Base-by-base conservation (phyloP, 2,329 filamentous ascomycete species). In the Gnomoniopsis sp. region DNA sequence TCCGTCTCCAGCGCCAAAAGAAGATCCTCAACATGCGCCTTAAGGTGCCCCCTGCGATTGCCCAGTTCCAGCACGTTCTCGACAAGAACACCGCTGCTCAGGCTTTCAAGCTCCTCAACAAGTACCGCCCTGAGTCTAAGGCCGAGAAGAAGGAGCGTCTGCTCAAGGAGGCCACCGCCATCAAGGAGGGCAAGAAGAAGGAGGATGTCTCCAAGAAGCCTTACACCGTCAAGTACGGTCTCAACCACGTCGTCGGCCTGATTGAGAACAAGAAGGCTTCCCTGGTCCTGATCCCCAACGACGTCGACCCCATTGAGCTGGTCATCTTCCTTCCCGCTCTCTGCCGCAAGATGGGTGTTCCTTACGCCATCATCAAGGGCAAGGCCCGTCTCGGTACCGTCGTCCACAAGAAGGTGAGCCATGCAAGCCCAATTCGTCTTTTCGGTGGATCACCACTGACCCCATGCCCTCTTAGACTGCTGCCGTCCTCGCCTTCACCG, bases 201-300 rank as follows among this genome's bases (percentile, higher is more conserved):
- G 96, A 99, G 87, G 93, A 96, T 73, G 93, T 96, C 77, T 91
- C 87, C 89, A 98, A 98, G 91, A 99, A 99, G 90, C 95, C 95
- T 74, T 99, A 97, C 82, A 83, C 89, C 68, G 93, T 95, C 86
- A 99, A 99, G 89, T 99, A 97, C 82, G 95, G 95, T 84, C 88
- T 99, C 73, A 99, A 99, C 89, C 95, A 99, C 86, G 95, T 99
- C 67, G 92, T 96, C 68, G 92, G 91, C 68, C 86, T 96, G 70
- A 90, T 96, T 72, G 92, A 96, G 88, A 97, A 97, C 87, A 99
- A 99, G 91, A 99, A 99, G 89, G 93, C 95, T 68, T 88, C 91
- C 65, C 87, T 99, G 67, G 96, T 99, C 75, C 88, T 99, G 71
- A 99, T 99, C 77, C 91, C 95, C 78, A 96, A 99, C 84, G 95